Conservation (phyloP, 2,329 filamentous ascomycete genomes). For the Xylariomycetidae sp. region DNA sequence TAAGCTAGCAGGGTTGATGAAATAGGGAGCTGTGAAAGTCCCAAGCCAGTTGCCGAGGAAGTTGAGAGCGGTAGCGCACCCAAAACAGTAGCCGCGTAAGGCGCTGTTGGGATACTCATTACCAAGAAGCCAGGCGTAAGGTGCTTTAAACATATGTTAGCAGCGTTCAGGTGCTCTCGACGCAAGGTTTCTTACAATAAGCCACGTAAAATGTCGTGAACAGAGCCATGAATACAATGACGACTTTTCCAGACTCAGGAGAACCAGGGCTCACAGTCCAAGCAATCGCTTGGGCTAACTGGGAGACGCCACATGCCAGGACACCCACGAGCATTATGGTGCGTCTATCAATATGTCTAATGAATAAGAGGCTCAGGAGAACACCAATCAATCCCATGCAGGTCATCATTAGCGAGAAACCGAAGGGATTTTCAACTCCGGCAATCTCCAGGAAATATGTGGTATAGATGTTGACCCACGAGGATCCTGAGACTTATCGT, state of each 20-base stretch:
- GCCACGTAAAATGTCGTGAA: conserved; percentile 31
- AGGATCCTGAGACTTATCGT: conserved; percentile 24
- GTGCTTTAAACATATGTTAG: conserved; percentile 19
- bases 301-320: conserved; percentile 26
- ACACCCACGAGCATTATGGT: conserved; percentile 26
- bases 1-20: conserved; percentile 36
- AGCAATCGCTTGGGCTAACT: conserved; percentile 27
- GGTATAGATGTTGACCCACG: conserved; percentile 27
- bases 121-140: conserved; percentile 35
- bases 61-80: conserved; percentile 32
- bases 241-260: conserved; percentile 18
- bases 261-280: conserved; percentile 25
- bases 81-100: conserved; percentile 34
- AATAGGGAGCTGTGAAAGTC: conserved; percentile 36
- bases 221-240: conserved; percentile 27
- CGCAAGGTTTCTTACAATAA: conserved; percentile 18
- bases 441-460: conserved; percentile 29
- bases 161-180: neutral
- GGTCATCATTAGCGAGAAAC: conserved; percentile 29
- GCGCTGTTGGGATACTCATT: conserved; percentile 35
- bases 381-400: conserved; percentile 29
- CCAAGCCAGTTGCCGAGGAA: conserved; percentile 36
- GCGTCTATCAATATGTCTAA: conserved; percentile 27
- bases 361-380: conserved; percentile 23
- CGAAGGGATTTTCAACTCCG: conserved; percentile 27